Evolutionary conservation across 2,329 filamentous ascomycete genomes (phyloP).

Genomic region (Botrytis cinerea): DNA sequence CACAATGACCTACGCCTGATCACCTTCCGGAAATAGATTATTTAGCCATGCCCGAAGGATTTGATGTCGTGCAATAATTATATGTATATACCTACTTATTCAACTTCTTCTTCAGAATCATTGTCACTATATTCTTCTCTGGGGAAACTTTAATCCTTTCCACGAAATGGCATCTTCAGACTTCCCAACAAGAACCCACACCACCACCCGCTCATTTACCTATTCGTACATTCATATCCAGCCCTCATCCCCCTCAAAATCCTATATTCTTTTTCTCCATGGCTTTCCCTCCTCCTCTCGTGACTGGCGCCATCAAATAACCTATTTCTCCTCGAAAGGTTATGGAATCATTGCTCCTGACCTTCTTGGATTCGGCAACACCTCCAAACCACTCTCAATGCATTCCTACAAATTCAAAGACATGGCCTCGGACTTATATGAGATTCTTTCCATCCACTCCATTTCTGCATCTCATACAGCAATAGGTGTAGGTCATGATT

Average conservation of each 20-base stretch:
- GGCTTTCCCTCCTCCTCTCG: conserved; percentile 50
- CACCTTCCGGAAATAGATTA: not conserved
- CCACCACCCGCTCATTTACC: conserved; percentile 7
- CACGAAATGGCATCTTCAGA: not conserved
- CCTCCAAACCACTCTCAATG: conserved; percentile 39
- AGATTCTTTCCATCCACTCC: conserved; percentile 41
- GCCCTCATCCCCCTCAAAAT: not conserved
- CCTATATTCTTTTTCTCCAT: conserved; percentile 48
- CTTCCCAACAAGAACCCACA: not conserved
- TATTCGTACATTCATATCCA: conserved; percentile 15
- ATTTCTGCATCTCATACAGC: conserved; percentile 20
- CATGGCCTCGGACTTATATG: conserved; percentile 43
- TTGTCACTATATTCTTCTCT: not conserved
- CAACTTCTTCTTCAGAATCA: not conserved
- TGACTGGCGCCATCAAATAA: conserved; percentile 45
- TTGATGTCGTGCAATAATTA: not conserved
- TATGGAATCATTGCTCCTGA: conserved; percentile 50
- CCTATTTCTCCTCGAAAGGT: conserved; percentile 38
- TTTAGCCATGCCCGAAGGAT: not conserved
- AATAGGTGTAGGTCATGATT: conserved; percentile 35
- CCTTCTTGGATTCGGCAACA: conserved; percentile 46
- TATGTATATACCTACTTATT: not conserved
- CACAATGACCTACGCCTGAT: not conserved
- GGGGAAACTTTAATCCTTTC: not conserved
- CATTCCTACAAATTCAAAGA: conserved; percentile 36